Conservation (phyloP, 495 filamentous ascomycete genomes). For the Annulohypoxylon stygium region DNA sequence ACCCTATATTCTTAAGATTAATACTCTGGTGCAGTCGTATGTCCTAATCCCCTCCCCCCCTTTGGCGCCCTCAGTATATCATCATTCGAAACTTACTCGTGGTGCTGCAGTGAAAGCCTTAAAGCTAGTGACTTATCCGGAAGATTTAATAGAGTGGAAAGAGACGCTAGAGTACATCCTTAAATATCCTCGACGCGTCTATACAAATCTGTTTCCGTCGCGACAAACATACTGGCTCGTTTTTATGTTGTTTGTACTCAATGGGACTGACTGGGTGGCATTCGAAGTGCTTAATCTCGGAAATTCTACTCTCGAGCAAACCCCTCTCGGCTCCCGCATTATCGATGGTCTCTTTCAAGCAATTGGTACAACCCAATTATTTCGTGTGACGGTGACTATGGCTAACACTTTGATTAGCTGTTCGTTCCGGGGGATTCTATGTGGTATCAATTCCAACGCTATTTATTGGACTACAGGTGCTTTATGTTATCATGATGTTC, state of each 20-base stretch:
- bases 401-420: conserved; percentile 60
- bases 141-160: conserved; percentile 57
- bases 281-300: conserved; percentile 86
- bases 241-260: conserved; percentile 77
- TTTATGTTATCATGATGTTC: conserved; percentile 92
- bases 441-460: conserved; percentile 79
- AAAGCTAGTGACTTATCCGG: conserved; percentile 42
- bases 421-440: conserved; percentile 87
- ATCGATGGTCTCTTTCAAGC: conserved; percentile 89
- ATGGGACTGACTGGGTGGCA: conserved; percentile 82
- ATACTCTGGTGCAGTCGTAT: conserved; percentile 73
- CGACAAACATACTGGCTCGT: conserved; percentile 85
- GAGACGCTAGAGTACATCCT: conserved; percentile 85
- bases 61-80: neutral
- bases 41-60: conserved; percentile 45
- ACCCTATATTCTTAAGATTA: conserved; percentile 83
- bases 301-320: conserved; percentile 70
- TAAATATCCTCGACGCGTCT: conserved; percentile 80
- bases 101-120: conserved; percentile 46
- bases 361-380: conserved; percentile 55
- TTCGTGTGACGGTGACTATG: neutral
- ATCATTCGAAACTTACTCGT: neutral
- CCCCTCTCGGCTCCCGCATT: conserved; percentile 70
- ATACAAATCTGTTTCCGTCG: conserved; percentile 85
- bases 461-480: conserved; percentile 78